A percentile compares a stretch with the other conserved stretches of the same genome.
Conservation (phyloP, 495 filamentous ascomycete species). For the Parathielavia appendiculata region DNA sequence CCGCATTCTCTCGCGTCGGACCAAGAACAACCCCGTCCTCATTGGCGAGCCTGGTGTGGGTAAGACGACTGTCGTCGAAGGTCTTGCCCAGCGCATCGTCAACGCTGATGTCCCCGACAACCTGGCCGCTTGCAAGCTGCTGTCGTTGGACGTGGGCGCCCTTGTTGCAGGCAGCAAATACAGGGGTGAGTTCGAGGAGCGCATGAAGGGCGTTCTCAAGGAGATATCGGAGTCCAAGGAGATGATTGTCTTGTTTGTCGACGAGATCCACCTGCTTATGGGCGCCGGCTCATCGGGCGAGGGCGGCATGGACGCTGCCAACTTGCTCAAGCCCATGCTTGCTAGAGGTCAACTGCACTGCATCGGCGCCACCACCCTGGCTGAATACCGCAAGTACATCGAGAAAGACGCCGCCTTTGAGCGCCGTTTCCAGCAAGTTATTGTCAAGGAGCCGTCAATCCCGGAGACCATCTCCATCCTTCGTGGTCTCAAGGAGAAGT, state of each 20-base stretch:
- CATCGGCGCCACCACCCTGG: constrained; percentile 91
- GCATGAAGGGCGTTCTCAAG: constrained; percentile 97
- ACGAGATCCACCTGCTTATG: constrained; percentile 98
- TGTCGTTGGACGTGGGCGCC: constrained; percentile 91
- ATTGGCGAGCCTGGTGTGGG: constrained; percentile 95
- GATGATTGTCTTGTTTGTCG: constrained; percentile 94
- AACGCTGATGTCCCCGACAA: constrained; percentile 94
- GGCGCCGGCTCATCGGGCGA: constrained; percentile 89
- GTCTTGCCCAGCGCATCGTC: constrained; percentile 90
- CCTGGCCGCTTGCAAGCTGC: constrained; percentile 85
- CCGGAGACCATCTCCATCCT: constrained; percentile 94
- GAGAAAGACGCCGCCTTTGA: constrained; percentile 98
- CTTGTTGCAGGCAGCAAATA: constrained; percentile 97
- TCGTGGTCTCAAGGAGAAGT: constrained; percentile 92
- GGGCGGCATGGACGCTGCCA: constrained; percentile 97
- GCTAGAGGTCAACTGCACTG: constrained; percentile 95
- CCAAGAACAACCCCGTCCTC: constrained; percentile 97
- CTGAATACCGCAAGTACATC: constrained; percentile 97
- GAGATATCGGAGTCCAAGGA: constrained; percentile 96
- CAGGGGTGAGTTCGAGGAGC: constrained; percentile 95
- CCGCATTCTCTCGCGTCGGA: constrained; percentile 84
- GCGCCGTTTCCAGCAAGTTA: constrained; percentile 94
- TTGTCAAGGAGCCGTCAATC: constrained; percentile 87
- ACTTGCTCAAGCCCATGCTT: constrained; percentile 94
- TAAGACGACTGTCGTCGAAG: constrained; percentile 97